A percentile compares a stretch with the other conserved stretches of the same genome.
Conservation (phyloP, 176 grass and related monocot genomes). For the Ampelocalamus luodianensis region DNA sequence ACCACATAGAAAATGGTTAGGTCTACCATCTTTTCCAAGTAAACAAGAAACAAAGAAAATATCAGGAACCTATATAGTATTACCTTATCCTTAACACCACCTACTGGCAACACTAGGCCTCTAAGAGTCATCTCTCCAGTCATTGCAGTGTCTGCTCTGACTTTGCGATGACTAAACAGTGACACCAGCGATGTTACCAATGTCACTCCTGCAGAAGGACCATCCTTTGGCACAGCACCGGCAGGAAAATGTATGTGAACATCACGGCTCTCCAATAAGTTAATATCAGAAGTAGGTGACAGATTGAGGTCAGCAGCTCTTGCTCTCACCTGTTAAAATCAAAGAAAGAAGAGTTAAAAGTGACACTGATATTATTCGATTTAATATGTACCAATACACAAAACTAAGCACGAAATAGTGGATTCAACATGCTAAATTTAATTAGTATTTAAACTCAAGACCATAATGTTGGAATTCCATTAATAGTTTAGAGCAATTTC, state of each 20-base stretch:
- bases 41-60: constrained; percentile 2
- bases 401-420: not conserved
- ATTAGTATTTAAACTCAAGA: constrained; percentile 10
- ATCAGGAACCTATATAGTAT: not conserved
- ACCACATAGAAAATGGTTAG: constrained; percentile 11
- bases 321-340: constrained; percentile 80
- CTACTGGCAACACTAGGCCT: constrained; percentile 94
- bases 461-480: not conserved
- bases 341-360: constrained; percentile 22
- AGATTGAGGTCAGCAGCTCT: constrained; percentile 86
- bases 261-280: constrained; percentile 84
- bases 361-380: not conserved
- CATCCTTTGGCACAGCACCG: constrained; percentile 99
- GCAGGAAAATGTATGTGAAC: constrained; percentile 99
- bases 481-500: constrained; percentile 21
- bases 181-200: constrained; percentile 90
- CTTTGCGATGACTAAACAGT: constrained; percentile 83
- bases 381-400: not conserved
- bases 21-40: constrained; percentile 5
- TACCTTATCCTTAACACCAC: constrained; percentile 98
- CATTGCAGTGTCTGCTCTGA: constrained; percentile 97
- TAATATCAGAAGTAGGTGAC: constrained; percentile 63
- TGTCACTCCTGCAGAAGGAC: constrained; percentile 95
- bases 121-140: constrained; percentile 98
- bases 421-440: constrained; percentile 1